These are phyloP conservation scores for Heritiera fomes DNA, from an alignment of 345 rosid species.

Conservation along the genomic window DNA sequence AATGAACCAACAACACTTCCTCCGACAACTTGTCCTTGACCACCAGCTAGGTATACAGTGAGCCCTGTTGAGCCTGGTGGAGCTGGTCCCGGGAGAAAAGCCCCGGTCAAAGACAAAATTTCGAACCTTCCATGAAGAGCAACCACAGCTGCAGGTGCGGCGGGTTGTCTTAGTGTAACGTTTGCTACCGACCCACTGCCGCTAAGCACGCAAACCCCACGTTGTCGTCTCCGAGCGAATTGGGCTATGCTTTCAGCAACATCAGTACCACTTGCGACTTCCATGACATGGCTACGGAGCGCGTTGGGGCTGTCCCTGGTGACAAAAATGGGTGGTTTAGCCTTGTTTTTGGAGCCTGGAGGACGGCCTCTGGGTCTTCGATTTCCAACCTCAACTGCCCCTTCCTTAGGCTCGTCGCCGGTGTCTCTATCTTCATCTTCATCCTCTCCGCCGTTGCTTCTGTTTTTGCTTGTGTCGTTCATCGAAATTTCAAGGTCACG, in stretches of 20 bases:
- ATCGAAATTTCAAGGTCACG: conserved; percentile 48
- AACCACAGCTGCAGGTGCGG: conserved; percentile 71
- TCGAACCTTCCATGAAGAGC: conserved; percentile 81
- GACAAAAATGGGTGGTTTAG: conserved; percentile 74
- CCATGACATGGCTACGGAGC: conserved; percentile 82
- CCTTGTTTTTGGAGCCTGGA: conserved; percentile 80
- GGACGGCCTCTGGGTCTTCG: conserved; percentile 84
- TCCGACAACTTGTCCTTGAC: conserved; percentile 81
- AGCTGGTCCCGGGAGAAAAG: conserved; percentile 85
- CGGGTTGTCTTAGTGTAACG: conserved; percentile 79
- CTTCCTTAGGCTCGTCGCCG: conserved; percentile 67
- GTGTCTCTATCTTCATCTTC: conserved; percentile 56
- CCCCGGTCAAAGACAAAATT: conserved; percentile 72
- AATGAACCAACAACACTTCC: conserved; percentile 79
- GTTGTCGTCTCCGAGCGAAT: conserved; percentile 68
- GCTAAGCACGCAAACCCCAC: conserved; percentile 80
- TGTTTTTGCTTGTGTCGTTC: conserved; percentile 29
- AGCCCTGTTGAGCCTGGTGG: conserved; percentile 86
- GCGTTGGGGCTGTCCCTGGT: conserved; percentile 86
- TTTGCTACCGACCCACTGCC: conserved; percentile 81
- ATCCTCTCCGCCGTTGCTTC: conserved; percentile 30
- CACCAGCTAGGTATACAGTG: conserved; percentile 71
- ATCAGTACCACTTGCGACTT: conserved; percentile 69
- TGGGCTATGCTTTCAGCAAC: conserved; percentile 75
- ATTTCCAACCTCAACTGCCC: conserved; percentile 63